Percentiles rank a stretch among this genome's conserved stretches.
phyloP scores from a whole-genome alignment of 2,329 filamentous ascomycete species.

The Stylonectria norvegica region DNA sequence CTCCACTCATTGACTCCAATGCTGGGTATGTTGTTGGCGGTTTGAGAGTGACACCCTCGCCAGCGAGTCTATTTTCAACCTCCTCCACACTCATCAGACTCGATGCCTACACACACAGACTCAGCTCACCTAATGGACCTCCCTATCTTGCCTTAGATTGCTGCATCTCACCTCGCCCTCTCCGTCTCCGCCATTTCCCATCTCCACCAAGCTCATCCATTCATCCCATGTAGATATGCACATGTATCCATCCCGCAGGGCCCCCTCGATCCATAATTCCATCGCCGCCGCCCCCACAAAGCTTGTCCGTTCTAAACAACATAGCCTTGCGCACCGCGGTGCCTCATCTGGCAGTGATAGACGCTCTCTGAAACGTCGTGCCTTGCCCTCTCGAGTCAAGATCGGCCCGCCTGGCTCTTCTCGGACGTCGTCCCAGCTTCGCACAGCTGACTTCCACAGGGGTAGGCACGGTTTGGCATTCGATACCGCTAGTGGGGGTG shows the following conservation, averaged over 20 bases:
- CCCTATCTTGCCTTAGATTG: too few relatives aligned
- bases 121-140: not conserved
- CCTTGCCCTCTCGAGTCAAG: constrained; percentile 24
- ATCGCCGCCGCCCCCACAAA: constrained; percentile 30
- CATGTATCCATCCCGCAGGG: too few relatives aligned
- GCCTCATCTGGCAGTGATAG: constrained; percentile 30
- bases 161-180: not conserved
- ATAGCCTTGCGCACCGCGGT: constrained; percentile 21
- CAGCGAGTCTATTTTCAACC: not conserved
- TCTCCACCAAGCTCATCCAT: not conserved
- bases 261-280: constrained; percentile 12
- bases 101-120: not conserved
- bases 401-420: constrained; percentile 18
- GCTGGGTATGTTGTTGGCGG: too few relatives aligned
- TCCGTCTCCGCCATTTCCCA: not conserved
- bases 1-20: too few relatives aligned
- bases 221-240: not conserved
- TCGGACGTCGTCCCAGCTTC: constrained; percentile 11
- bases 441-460: too few relatives aligned
- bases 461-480: too few relatives aligned
- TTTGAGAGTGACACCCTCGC: not conserved
- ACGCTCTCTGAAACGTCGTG: constrained; percentile 33
- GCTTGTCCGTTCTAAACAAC: constrained; percentile 39
- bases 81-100: not conserved
- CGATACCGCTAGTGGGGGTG: too few relatives aligned